Evolutionary conservation across 768 basidiomycete species (phyloP).

Genomic region (Termitomyces eurrhizus): DNA sequence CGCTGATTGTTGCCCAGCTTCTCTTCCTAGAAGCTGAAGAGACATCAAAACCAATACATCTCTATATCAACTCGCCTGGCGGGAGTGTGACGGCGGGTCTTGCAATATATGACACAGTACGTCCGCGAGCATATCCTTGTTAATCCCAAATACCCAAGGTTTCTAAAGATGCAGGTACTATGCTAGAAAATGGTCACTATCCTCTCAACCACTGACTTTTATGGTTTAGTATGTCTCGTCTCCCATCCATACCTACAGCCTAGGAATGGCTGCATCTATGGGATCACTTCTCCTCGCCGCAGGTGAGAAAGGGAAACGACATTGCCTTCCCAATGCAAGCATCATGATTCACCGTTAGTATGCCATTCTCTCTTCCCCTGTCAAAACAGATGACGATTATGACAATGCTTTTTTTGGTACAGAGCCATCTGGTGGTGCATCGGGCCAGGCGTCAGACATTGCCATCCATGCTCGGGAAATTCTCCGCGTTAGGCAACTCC

Average conservation of each 20-base stretch:
- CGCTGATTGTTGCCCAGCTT: slow-evolving; percentile 85
- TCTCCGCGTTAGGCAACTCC: slow-evolving; percentile 74
- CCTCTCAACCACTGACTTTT: slow-evolving; percentile 17
- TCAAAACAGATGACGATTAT: neutral
- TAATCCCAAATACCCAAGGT: slow-evolving; percentile 2
- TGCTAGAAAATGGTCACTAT: neutral
- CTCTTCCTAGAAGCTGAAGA: slow-evolving; percentile 97
- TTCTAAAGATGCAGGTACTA: slow-evolving; percentile 64
- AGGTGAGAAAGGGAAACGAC: slow-evolving; percentile 87
- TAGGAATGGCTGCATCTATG: slow-evolving; percentile 96
- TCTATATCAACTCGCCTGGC: slow-evolving; percentile 97
- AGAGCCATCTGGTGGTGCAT: slow-evolving; percentile 97
- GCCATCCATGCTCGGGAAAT: slow-evolving; percentile 98
- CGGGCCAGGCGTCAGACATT: slow-evolving; percentile 94
- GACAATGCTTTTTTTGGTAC: slow-evolving; percentile 11
- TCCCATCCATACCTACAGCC: slow-evolving; percentile 94
- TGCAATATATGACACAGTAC: slow-evolving; percentile 96
- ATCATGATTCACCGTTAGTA: slow-evolving; percentile 96
- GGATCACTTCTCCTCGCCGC: slow-evolving; percentile 90
- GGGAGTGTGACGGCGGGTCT: slow-evolving; percentile 95
- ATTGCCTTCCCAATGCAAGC: slow-evolving; percentile 88
- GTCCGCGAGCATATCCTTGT: slow-evolving; percentile 17
- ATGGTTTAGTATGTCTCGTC: slow-evolving; percentile 77
- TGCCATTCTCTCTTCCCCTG: slow-evolving; percentile 2
- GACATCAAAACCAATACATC: slow-evolving; percentile 87